A percentile compares a stretch with the other conserved stretches of the same genome.
Evolutionary conservation across 2,329 filamentous ascomycete genomes (phyloP).

Genomic region (Aureobasidium sp.): DNA sequence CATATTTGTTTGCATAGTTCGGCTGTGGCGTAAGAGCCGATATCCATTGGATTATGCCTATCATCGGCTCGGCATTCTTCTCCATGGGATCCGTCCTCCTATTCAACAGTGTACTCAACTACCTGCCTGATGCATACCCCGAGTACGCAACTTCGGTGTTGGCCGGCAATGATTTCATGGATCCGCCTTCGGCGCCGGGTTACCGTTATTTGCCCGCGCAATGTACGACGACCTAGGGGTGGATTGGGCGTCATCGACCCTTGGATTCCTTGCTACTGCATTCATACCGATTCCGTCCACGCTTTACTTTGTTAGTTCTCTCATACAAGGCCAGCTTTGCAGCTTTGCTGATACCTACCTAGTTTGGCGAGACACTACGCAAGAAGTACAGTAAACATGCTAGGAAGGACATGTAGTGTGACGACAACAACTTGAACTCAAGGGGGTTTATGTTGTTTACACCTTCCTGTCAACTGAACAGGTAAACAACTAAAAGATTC

Average conservation of each 20-base stretch:
- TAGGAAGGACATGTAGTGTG: slow-evolving; percentile 28
- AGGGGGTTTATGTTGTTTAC: not conserved
- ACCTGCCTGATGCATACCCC: slow-evolving; percentile 35
- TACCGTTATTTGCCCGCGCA: slow-evolving; percentile 12
- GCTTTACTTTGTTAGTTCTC: slow-evolving; percentile 27
- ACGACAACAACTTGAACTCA: not conserved
- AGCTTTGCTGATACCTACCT: slow-evolving; percentile 3
- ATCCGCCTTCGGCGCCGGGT: slow-evolving; percentile 30
- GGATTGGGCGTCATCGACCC: slow-evolving; percentile 25
- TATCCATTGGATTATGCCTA: slow-evolving; percentile 34
- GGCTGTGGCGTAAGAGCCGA: slow-evolving; percentile 16
- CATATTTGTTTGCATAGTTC: too few relatives aligned
- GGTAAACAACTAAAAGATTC: not conserved
- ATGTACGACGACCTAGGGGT: too few relatives aligned
- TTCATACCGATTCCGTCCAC: slow-evolving; percentile 40
- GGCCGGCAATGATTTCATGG: slow-evolving; percentile 34
- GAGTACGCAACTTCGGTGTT: slow-evolving; percentile 34
- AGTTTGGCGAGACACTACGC: slow-evolving; percentile 32
- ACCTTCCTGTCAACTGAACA: not conserved
- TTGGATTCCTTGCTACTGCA: slow-evolving; percentile 33
- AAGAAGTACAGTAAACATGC: slow-evolving; percentile 32
- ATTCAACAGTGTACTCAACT: slow-evolving; percentile 39
- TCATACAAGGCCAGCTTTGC: not conserved
- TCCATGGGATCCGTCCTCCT: slow-evolving; percentile 33
- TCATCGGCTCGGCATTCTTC: slow-evolving; percentile 27